Base-by-base conservation (phyloP, 2,329 filamentous ascomycete genomes). In the Pochonia chlamydosporia region DNA sequence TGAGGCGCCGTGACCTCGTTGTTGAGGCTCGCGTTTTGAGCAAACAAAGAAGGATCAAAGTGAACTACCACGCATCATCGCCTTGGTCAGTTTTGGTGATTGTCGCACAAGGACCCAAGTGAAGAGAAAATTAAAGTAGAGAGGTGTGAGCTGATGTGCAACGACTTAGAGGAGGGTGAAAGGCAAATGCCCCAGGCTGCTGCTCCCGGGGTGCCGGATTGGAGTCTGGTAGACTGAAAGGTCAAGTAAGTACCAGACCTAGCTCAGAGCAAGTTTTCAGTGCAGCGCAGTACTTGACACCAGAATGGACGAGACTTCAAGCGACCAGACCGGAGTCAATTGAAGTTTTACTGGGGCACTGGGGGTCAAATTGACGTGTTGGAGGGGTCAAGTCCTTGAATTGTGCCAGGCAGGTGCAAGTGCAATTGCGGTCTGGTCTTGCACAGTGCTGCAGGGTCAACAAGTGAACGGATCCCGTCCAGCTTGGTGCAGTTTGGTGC, bases 31-130 rank as follows among this genome's bases (percentile, higher is more conserved):
- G 42, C 49, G 41, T 44, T 45, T 48, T 45, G 42, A 47, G 45
- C 49, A 43, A 35, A 44, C 30, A 31, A 42, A 46, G 46, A 47
- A 48, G 44, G 50, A 48, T 56, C 51, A 56, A 50, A 53, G 44
- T 13, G 30, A 47, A 40, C 44, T 44, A 40, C 30, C 43, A 51
- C 23, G 37, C 54, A 56, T 56, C 41, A 46, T 54, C 21, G 35
- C 24, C 8, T 21, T 49, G 23, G 23, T 47, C 44, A 35, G 28
- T 47, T 26, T 43, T 43, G 39, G 44, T 37, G 26, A 42, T 44
- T 35, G 42, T 48, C 47, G 44, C 40, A 51, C 40, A 46, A 37
- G 23, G 33, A 31, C 28, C 20, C 18, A 23, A 42, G 47, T 41
- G 31, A 45, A 41, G 42, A 49, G 40, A 46, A 16, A 31, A 37